Percentiles rank a stretch among this genome's conserved stretches.
Evolutionary conservation across 2,329 filamentous ascomycete genomes (phyloP).

Genomic region (Acrocalymma vagum): DNA sequence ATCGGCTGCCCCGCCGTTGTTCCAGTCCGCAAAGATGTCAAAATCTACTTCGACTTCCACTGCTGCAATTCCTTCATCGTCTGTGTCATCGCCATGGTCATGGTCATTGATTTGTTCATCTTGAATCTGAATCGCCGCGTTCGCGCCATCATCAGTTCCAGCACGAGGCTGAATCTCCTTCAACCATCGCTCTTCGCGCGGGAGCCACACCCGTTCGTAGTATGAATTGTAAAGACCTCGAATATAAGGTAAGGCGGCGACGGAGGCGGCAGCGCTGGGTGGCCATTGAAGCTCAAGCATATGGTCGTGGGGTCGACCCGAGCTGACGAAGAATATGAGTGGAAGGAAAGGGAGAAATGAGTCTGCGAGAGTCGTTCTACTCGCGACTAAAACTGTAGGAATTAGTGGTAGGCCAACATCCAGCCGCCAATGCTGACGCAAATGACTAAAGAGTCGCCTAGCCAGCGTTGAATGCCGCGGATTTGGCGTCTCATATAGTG

Average conservation of each 20-base stretch:
- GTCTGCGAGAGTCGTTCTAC: constrained; percentile 70
- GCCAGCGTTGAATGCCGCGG: constrained; percentile 40
- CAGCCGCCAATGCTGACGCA: constrained; percentile 57
- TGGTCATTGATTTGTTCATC: constrained; percentile 14
- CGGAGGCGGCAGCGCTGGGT: constrained; percentile 70
- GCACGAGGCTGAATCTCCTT: constrained; percentile 68
- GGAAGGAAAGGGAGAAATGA: constrained; percentile 70
- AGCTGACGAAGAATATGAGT: constrained; percentile 67
- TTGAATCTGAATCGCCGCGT: constrained; percentile 21
- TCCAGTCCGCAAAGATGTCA: constrained; percentile 56
- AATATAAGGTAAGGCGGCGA: constrained; percentile 72
- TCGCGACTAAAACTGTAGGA: constrained; percentile 72
- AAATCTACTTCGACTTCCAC: constrained; percentile 53
- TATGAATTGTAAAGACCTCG: constrained; percentile 70
- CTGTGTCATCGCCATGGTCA: constrained; percentile 45
- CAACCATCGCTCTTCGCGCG: constrained; percentile 67
- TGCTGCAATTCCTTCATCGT: constrained; percentile 57
- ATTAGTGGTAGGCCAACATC: constrained; percentile 72
- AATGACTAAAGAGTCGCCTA: constrained; percentile 38
- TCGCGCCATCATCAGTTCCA: constrained; percentile 36
- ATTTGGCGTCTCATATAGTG: constrained; percentile 46
- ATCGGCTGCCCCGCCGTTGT: constrained; percentile 40
- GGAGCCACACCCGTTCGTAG: constrained; percentile 67
- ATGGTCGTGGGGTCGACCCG: constrained; percentile 53
- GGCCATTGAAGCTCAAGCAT: constrained; percentile 69